These are phyloP conservation scores for Yamadazyma jaroonii DNA, from an alignment of 1,139 yeast species.

Conservation along the genomic window DNA sequence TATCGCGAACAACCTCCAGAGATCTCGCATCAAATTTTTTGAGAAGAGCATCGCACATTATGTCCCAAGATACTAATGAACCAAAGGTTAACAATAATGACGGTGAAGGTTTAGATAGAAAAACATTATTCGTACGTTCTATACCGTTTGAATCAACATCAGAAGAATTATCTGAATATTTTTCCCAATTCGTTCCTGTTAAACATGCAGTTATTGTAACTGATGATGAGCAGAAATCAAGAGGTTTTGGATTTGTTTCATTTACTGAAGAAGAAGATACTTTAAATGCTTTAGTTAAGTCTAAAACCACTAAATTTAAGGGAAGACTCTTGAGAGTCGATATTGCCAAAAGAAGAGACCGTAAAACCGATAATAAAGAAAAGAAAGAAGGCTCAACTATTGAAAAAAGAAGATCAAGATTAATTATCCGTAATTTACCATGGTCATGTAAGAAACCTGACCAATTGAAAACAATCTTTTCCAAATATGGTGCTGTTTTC, in stretches of 20 bases:
- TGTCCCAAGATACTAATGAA: conserved; percentile 2
- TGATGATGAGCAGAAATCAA: conserved; percentile 68
- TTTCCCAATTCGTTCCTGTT: conserved; percentile 91
- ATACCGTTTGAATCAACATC: conserved; percentile 79
- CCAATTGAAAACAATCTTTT: conserved; percentile 65
- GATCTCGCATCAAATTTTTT: not conserved
- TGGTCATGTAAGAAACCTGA: conserved; percentile 89
- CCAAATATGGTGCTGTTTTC: conserved; percentile 79
- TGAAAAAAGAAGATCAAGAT: conserved; percentile 73
- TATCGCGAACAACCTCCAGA: not conserved
- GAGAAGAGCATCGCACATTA: conserved; percentile 9
- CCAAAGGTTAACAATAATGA: not conserved
- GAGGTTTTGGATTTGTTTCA: conserved; percentile 96
- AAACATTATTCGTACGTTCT: conserved; percentile 79
- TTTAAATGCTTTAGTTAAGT: conserved; percentile 62
- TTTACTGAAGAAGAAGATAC: conserved; percentile 88
- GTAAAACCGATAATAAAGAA: conserved; percentile 41
- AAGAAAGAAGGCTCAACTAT: conserved; percentile 26
- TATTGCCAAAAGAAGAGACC: conserved; percentile 87
- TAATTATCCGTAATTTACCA: conserved; percentile 88
- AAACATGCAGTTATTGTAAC: conserved; percentile 92
- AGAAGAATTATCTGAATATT: conserved; percentile 77
- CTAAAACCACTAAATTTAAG: conserved; percentile 66
- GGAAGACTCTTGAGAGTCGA: conserved; percentile 73
- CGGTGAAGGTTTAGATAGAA: conserved; percentile 49